Evolutionary conservation across 805 yeast species (phyloP), one percentile per base, ranked within the genome.

Genomic region (Candida nemodendra): DNA sequence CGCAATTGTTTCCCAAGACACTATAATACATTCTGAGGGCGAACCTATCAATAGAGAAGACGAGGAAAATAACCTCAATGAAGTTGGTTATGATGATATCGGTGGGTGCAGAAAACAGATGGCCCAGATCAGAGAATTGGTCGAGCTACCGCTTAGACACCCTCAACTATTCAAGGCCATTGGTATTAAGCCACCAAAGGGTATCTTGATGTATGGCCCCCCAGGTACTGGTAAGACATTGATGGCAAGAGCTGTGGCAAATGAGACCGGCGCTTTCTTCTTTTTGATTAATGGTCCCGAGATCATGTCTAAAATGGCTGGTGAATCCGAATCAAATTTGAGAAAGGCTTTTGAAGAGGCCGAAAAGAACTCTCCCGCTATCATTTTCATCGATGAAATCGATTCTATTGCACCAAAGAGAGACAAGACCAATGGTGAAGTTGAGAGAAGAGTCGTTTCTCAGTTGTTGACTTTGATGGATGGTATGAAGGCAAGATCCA

Each of bases 161-260:
- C 99, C 99, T 36, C 98, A 93, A 69, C 77, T 93, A 56, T 93
- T 93, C 76, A 93, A 93, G 72, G 81, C 95, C 26, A 91, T 93
- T 59, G 99, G 99, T 78, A 93, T 93, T 63, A 93, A 93, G 66
- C 99, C 99, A 29, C 99, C 99, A 50, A 86, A 88, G 66, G 99
- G 99, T 72, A 89, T 93, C 45, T 77, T 93, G 59, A 86, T 87
- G 95, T 93, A 85, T 64, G 99, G 99, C 59, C 99, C 99, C 34
- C 99, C 99, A 23, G 99, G 99, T 79, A 93, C 99, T 12, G 99
- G 99, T 85, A 93, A 93, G 69, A 93, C 99, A 22, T 74, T 93
- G 53, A 89, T 93, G 96, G 99, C 99, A 2, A 82, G 99, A 64
- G 99, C 99, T n/a, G 99, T 93, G 36, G 99, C 99, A 32, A 93